Conservation (phyloP, 2,329 filamentous ascomycete genomes). For the Ophiocordyceps sinensis region DNA sequence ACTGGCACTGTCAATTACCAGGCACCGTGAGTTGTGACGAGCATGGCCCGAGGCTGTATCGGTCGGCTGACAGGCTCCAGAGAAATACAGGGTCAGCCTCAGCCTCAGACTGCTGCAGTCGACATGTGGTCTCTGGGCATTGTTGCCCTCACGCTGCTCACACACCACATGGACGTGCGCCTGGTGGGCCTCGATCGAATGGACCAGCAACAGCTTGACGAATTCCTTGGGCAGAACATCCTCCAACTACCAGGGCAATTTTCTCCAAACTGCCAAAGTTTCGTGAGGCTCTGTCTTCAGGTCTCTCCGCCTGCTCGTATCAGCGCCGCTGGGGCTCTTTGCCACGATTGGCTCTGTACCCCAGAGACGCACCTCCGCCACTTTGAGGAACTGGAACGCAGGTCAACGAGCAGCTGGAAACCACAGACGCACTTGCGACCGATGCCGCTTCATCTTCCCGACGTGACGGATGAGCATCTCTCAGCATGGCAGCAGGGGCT, state of each 20-base stretch:
- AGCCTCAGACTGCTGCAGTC: slow-evolving; percentile 20
- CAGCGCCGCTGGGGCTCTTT: slow-evolving; percentile 12
- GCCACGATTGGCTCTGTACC: slow-evolving; percentile 19
- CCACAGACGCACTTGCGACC: slow-evolving; percentile 14
- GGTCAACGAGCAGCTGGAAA: slow-evolving; percentile 13
- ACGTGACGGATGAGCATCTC: slow-evolving; percentile 5
- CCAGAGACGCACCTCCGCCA: slow-evolving; percentile 15
- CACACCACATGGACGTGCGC: slow-evolving; percentile 7
- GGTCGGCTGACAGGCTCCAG: slow-evolving; percentile 13
- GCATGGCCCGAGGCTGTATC: background rate
- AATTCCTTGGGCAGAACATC: slow-evolving; percentile 6
- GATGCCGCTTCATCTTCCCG: slow-evolving; percentile 18
- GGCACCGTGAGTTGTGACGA: slow-evolving; percentile 29
- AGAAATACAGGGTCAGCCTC: slow-evolving; percentile 16
- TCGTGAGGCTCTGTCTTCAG: slow-evolving; percentile 18
- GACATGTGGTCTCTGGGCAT: slow-evolving; percentile 41
- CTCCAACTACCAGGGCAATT: slow-evolving; percentile 5
- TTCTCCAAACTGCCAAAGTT: slow-evolving; percentile 13
- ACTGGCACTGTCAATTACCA: slow-evolving; percentile 33
- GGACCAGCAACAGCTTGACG: slow-evolving; percentile 11
- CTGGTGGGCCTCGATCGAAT: slow-evolving; percentile 13
- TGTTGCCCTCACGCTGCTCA: slow-evolving; percentile 23
- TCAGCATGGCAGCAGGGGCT: background rate
- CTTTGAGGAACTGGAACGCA: slow-evolving; percentile 17
- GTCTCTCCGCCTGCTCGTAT: slow-evolving; percentile 12